A percentile compares a stretch with the other conserved stretches of the same genome.
Evolutionary conservation across 2,329 filamentous ascomycete species (phyloP).

Genomic region (Penicillium sp.): DNA sequence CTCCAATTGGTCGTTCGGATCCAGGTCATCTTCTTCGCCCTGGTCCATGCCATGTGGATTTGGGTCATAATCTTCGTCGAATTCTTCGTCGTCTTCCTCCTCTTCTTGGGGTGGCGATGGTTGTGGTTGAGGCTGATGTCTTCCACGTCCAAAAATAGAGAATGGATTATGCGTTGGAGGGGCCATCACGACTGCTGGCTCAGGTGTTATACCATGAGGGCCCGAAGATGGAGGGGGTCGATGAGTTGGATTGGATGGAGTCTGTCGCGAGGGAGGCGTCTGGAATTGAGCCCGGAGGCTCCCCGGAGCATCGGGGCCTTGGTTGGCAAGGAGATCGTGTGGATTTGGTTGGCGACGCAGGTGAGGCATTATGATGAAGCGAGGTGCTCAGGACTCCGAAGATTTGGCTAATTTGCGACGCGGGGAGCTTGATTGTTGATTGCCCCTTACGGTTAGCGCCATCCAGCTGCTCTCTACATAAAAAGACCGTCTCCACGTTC

Average conservation of each 20-base stretch:
- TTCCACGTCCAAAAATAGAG: constrained; percentile 22
- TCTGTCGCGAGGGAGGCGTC: constrained; percentile 35
- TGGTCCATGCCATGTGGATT: constrained; percentile 21
- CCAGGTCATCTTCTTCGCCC: constrained; percentile 17
- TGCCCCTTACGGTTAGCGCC: constrained; percentile 24
- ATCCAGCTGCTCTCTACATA: too few species aligned
- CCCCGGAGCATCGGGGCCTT: constrained; percentile 16
- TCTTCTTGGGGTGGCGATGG: not conserved
- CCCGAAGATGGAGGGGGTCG: constrained; percentile 31
- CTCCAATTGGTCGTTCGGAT: constrained; percentile 19
- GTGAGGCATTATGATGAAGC: constrained; percentile 23
- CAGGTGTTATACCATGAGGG: constrained; percentile 28
- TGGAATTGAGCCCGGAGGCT: constrained; percentile 34
- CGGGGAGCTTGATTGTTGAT: constrained; percentile 14
- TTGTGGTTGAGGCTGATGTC: constrained; percentile 8
- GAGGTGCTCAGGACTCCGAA: not conserved
- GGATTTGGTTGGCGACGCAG: constrained; percentile 28
- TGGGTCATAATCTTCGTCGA: constrained; percentile 21
- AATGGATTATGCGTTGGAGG: constrained; percentile 21
- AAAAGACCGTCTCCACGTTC: too few species aligned
- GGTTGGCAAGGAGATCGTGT: constrained; percentile 11
- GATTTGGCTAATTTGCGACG: constrained; percentile 18
- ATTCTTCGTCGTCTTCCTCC: constrained; percentile 18
- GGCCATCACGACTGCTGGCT: constrained; percentile 24
- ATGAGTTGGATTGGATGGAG: constrained; percentile 31